Evolutionary conservation across 345 rosid genomes (phyloP).

Genomic region (Arabidopsis suecica): DNA sequence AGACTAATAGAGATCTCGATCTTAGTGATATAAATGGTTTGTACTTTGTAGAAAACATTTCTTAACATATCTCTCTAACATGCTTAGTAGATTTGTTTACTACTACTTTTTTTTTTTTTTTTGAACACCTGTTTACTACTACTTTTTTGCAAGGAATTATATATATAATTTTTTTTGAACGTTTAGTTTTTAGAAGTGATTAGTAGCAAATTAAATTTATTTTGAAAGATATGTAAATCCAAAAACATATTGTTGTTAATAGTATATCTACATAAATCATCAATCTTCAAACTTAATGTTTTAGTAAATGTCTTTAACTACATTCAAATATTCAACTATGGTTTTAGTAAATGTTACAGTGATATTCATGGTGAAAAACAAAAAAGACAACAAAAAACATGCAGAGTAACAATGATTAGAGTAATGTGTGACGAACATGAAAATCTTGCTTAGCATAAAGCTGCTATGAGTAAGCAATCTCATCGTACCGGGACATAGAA

Average conservation of each 20-base stretch:
- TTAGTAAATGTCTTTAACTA: neutral
- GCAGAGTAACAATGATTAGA: neutral
- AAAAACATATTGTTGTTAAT: too few species aligned
- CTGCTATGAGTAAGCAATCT: constrained; percentile 9
- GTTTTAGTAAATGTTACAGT: neutral
- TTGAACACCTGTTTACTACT: too few species aligned
- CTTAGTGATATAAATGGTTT: neutral
- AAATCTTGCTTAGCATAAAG: constrained; percentile 1
- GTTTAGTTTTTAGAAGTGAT: too few species aligned
- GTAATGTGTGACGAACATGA: neutral
- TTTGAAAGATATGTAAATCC: too few species aligned
- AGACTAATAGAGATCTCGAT: neutral
- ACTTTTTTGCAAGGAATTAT: too few species aligned
- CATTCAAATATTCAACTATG: neutral
- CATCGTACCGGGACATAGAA: neutral
- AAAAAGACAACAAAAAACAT: neutral
- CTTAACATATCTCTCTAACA: neutral
- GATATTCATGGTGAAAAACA: neutral
- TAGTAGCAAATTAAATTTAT: too few species aligned
- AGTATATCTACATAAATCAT: too few species aligned
- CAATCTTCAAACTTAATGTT: too few species aligned
- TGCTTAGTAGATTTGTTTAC: too few species aligned
- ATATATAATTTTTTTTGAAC: too few species aligned
- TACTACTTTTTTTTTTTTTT: too few species aligned
- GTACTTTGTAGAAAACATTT: neutral